Base-by-base conservation (phyloP, 176 grass and related monocot species). In the Carex cristatella region DNA sequence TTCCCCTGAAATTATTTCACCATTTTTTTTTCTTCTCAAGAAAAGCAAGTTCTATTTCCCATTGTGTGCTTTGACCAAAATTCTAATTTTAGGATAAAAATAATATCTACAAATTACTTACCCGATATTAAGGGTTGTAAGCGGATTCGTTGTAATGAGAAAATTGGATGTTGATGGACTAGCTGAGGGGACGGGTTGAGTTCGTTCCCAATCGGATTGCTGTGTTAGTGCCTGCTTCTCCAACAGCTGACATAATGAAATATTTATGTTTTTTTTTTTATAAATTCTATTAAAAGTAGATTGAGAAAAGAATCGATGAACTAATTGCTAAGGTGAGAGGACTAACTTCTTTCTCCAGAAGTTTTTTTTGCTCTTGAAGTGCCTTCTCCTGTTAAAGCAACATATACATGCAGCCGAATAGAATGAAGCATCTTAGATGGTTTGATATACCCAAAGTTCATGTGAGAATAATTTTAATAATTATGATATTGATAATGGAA, bases 271-370 rank as follows among this genome's bases (percentile, higher is more conserved):
- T 44, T 48, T 60, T 70, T 48, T 60, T 70, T 66, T 49, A 9
- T 62, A 58, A 56, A 83, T 63, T 65, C 58, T 57, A 69, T 10
- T 42, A n/a, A 19, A 60, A 69, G 18, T 46, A 46, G 27, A 57
- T 31, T 58, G 40, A 56, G n/a, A 38, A 15, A 69, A 59, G 4
- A 59, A 69, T 11, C 42, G 19, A 64, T 59, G 19, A 64, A 68
- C 15, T 28, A 79, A 62, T 33, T 42, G 19, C 42, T 14, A 23
- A 46, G 8, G 28, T 51, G 4, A 66, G 80, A 35, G 37, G 83
- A 42, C 84, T 87, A 90, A 94, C 92, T 86, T 92, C 92, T 74
- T 94, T 94, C 81, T 92, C 88, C 30, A 94, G 81, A 83, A 85
- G 84, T 81, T 90, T 94, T 69, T 90, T 94, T 81, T 94, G 80